Conservation (phyloP, 148 eudicot genomes). For the Chenopodium album region DNA sequence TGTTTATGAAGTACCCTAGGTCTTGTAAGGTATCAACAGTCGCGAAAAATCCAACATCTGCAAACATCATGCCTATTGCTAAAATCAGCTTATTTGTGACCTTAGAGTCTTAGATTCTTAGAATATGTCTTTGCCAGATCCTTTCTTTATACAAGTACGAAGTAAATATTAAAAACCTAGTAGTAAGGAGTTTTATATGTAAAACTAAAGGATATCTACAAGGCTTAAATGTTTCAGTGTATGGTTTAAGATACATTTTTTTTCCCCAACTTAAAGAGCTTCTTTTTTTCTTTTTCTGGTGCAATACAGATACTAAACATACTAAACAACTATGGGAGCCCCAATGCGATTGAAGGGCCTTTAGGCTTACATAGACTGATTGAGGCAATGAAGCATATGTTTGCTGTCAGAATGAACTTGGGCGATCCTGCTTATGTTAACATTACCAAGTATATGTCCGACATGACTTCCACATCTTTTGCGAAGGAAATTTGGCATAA, state of each 20-base stretch:
- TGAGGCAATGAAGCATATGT: conserved; percentile 90
- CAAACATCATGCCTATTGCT: too few species aligned
- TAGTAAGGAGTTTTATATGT: too few species aligned
- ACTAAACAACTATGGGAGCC: conserved; percentile 60
- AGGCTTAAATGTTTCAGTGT: too few species aligned
- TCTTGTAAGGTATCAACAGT: too few species aligned
- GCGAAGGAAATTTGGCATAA: conserved; percentile 59
- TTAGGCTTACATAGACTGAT: conserved; percentile 77
- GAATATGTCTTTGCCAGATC: background rate
- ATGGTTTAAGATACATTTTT: background rate
- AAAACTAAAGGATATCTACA: background rate
- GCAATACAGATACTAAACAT: conserved; percentile 64
- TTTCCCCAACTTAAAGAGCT: background rate
- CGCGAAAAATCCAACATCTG: too few species aligned
- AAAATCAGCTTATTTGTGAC: background rate
- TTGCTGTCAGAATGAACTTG: conserved; percentile 79
- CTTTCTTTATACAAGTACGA: background rate
- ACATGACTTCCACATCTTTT: conserved; percentile 83
- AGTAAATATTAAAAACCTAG: background rate
- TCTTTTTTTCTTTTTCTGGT: conserved; percentile 1
- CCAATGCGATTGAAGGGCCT: conserved; percentile 58
- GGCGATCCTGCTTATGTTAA: conserved; percentile 76
- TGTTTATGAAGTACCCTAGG: too few species aligned
- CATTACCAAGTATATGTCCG: conserved; percentile 45
- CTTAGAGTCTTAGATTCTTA: background rate